These are phyloP conservation scores for Hemisphaericaspora nanyangensis DNA, from an alignment of 805 yeast genomes.

Conservation along the genomic window DNA sequence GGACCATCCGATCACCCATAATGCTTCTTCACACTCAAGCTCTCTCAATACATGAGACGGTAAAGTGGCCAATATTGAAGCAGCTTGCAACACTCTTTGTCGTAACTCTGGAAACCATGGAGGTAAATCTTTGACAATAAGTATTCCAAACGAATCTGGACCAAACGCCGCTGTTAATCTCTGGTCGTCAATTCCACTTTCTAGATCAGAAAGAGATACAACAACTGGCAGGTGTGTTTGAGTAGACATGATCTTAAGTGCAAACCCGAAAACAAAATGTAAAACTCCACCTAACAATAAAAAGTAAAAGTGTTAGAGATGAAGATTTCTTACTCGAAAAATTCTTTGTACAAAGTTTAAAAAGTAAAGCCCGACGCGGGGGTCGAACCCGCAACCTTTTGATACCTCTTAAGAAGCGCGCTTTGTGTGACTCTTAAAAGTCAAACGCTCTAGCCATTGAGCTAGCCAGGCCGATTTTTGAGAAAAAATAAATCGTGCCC, in stretches of 20 bases:
- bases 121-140: conserved; percentile 45
- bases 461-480: conserved; percentile 23
- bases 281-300: no score
- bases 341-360: no score
- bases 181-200: conserved; percentile 25
- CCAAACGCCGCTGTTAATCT: conserved; percentile 48
- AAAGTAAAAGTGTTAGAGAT: no score
- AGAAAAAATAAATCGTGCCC: no score
- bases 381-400: conserved; percentile 24
- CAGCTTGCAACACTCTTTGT: conserved; percentile 37
- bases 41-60: conserved; percentile 26
- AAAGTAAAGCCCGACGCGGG: conserved; percentile 7
- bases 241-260: no score
- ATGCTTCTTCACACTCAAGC: conserved; percentile 47
- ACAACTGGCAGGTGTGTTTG: no score
- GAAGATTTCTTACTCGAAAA: no score
- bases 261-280: no score
- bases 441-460: conserved; percentile 29
- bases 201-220: conserved; percentile 27
- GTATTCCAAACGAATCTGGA: conserved; percentile 51
- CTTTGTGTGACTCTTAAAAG: conserved; percentile 13
- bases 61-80: conserved; percentile 40
- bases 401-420: conserved; percentile 12
- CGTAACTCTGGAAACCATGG: conserved; percentile 34
- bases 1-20: conserved; percentile 61